Conservation (phyloP, 345 rosid species). For the Eutrema heterophyllum region DNA sequence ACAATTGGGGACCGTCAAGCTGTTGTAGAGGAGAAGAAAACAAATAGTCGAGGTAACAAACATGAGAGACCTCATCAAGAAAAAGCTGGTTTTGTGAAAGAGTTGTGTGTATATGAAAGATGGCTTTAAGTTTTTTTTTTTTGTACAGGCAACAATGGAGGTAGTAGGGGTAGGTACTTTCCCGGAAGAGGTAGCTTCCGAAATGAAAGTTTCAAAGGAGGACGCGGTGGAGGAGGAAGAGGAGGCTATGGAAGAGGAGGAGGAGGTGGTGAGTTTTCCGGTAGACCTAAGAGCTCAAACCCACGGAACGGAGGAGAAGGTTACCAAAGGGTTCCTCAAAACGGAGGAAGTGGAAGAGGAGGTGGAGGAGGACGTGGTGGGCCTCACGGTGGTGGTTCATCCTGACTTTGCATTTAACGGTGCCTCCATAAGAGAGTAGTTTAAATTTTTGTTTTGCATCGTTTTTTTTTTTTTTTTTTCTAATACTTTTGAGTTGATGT, state of each 20-base stretch:
- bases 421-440: conserved; percentile 13
- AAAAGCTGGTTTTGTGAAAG: conserved; percentile 7
- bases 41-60: conserved; percentile 53
- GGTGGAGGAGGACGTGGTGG: conserved; percentile 37
- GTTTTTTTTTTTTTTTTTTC: background rate
- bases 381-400: conserved; percentile 30
- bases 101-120: background rate
- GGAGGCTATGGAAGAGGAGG: conserved; percentile 42
- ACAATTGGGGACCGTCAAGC: conserved; percentile 54
- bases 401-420: conserved; percentile 20
- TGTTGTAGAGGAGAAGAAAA: conserved; percentile 66
- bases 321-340: conserved; percentile 53
- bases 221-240: conserved; percentile 43
- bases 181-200: conserved; percentile 51
- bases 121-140: background rate
- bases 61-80: conserved; percentile 23
- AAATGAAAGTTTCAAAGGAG: conserved; percentile 44
- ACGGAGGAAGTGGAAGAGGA: conserved; percentile 46
- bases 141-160: conserved; percentile 31
- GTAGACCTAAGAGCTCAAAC: conserved; percentile 55
- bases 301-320: conserved; percentile 50
- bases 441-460: background rate
- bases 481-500: conserved; percentile 16
- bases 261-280: conserved; percentile 59
- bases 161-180: conserved; percentile 45